Conservation (phyloP, 2,329 filamentous ascomycete genomes). For the Zelopaecilomyces penicillatus region DNA sequence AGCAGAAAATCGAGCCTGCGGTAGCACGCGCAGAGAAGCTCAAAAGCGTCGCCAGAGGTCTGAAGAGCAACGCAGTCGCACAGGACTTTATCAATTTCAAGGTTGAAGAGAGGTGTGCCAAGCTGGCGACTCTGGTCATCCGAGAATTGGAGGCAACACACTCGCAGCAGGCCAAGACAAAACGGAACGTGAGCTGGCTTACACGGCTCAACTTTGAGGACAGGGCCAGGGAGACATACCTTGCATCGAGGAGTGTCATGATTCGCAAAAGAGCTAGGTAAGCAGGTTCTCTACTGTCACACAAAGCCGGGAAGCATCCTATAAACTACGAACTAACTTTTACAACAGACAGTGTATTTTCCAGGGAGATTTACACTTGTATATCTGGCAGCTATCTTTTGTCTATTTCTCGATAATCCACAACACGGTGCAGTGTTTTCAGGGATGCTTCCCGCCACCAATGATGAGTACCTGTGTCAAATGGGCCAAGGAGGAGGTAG, state of each 20-base stretch:
- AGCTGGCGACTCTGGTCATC: conserved; percentile 67
- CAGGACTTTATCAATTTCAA: conserved; percentile 91
- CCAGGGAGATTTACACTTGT: conserved; percentile 83
- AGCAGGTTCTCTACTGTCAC: not conserved
- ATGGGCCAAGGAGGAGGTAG: conserved; percentile 95
- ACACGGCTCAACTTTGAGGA: conserved; percentile 84
- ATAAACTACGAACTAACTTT: not conserved
- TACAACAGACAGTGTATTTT: conserved; percentile 75
- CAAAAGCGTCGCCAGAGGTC: conserved; percentile 64
- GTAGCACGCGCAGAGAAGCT: conserved; percentile 80
- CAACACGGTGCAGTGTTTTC: conserved; percentile 86
- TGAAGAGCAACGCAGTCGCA: conserved; percentile 79
- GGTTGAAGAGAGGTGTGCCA: conserved; percentile 73
- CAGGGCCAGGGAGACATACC: conserved; percentile 76
- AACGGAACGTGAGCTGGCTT: conserved; percentile 75
- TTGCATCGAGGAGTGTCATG: conserved; percentile 67
- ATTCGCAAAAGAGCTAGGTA: conserved; percentile 80
- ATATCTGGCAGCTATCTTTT: conserved; percentile 91
- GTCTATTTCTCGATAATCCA: conserved; percentile 92
- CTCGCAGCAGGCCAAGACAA: conserved; percentile 67
- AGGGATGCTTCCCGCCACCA: conserved; percentile 72
- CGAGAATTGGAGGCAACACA: conserved; percentile 72
- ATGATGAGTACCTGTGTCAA: conserved; percentile 94
- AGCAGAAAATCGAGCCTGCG: conserved; percentile 80
- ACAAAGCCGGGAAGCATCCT: too few relatives aligned